Conservation (phyloP, 1,284 basidiomycete genomes). For the Tetrapyrgos nigripes region DNA sequence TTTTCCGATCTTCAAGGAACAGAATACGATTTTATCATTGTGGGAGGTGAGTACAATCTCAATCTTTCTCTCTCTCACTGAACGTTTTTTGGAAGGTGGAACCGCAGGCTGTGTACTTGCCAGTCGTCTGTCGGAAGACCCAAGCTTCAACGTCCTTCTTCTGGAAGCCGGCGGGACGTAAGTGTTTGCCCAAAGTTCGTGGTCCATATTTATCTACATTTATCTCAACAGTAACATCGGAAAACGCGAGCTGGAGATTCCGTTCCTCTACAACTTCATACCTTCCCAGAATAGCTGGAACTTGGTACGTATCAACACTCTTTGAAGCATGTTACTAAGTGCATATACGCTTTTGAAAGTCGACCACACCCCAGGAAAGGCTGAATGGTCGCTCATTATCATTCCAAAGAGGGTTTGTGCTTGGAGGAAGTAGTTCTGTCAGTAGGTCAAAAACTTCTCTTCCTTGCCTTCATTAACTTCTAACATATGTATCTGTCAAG, state of each 20-base stretch:
- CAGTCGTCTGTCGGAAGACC: slow-evolving; percentile 10
- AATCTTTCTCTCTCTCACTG: background rate
- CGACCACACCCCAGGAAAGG: slow-evolving; percentile 24
- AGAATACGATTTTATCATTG: slow-evolving; percentile 4
- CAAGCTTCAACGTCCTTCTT: slow-evolving; percentile 5
- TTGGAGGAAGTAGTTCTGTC: slow-evolving; percentile 37
- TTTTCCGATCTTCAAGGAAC: slow-evolving; percentile 1
- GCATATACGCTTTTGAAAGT: background rate
- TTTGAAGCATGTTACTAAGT: background rate
- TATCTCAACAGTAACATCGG: slow-evolving; percentile 22
- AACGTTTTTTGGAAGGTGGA: slow-evolving; percentile 1
- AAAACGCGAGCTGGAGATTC: slow-evolving; percentile 23
- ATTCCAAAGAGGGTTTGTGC: slow-evolving; percentile 27
- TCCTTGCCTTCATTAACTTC: background rate
- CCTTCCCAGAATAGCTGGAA: slow-evolving; percentile 34
- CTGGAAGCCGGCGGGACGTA: slow-evolving; percentile 1
- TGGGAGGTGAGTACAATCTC: background rate
- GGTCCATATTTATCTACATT: background rate
- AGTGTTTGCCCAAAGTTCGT: background rate
- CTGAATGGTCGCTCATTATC: slow-evolving; percentile 27
- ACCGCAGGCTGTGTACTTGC: slow-evolving; percentile 10
- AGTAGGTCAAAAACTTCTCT: slow-evolving; percentile 24
- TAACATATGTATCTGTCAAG: background rate
- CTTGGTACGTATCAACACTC: slow-evolving; percentile 28
- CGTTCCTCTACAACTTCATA: slow-evolving; percentile 21